phyloP scores from a whole-genome alignment of 768 basidiomycete genomes.

The Kwoniella dejecticola region DNA sequence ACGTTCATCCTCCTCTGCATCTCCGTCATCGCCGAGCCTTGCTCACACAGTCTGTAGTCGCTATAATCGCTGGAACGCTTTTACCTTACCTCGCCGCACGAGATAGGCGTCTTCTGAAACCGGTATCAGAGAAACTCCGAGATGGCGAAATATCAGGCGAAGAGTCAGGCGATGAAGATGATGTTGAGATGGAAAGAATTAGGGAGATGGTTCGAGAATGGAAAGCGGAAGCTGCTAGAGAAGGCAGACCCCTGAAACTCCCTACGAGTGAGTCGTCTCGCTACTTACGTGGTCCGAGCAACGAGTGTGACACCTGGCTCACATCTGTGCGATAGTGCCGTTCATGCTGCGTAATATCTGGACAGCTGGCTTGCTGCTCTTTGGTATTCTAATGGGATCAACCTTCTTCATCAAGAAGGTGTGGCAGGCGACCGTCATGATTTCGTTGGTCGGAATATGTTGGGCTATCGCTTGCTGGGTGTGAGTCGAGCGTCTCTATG shows the following conservation, averaged over 20 bases:
- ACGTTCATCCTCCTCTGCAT: constrained; percentile 35
- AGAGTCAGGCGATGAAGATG: constrained; percentile 70
- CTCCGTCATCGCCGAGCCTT: neutral
- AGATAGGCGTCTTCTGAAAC: constrained; percentile 74
- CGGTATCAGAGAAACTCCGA: constrained; percentile 58
- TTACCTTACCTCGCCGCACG: constrained; percentile 80
- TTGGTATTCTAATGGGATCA: constrained; percentile 71
- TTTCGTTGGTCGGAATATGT: constrained; percentile 83
- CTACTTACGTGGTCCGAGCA: neutral
- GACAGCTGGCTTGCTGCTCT: constrained; percentile 81
- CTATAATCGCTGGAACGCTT: constrained; percentile 75
- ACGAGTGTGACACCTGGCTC: too few relatives aligned
- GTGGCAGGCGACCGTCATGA: constrained; percentile 75
- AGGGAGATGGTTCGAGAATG: constrained; percentile 72
- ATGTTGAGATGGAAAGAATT: constrained; percentile 71
- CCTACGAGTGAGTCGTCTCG: constrained; percentile 62
- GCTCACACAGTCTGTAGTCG: constrained; percentile 64
- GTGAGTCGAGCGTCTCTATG: constrained; percentile 35
- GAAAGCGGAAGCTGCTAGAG: constrained; percentile 77
- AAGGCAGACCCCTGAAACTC: constrained; percentile 72
- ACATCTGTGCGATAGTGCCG: constrained; percentile 60
- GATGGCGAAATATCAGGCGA: constrained; percentile 55
- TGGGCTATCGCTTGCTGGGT: constrained; percentile 99
- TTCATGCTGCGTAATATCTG: constrained; percentile 91
- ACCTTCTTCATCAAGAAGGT: constrained; percentile 87